Base-by-base conservation (phyloP, 805 yeast species). In the Saccharomycopsis javanensis region DNA sequence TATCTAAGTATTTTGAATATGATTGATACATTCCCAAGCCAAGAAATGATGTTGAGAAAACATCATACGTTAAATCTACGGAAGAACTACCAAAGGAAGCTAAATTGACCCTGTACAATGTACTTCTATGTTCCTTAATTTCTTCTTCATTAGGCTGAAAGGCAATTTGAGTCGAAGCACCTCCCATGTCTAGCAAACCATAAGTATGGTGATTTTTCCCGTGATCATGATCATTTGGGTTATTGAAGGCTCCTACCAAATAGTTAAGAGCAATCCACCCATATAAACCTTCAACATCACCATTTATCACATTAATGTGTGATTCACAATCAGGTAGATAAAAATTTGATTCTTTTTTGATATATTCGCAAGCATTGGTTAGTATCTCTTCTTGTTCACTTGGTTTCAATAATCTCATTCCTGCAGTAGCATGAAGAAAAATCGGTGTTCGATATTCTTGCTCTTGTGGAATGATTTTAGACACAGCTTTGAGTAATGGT, bases 361-460 rank as follows among this genome's bases (percentile, higher is more conserved):
- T 67, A 61, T 81, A 82, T 7, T 64, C 57, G 64, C 90, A 85
- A 2, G 80, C 72, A 38, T 70, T 69, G 15, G 69, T 71, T 57
- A 83, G 64, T 18, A 83, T 74, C 16, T 68, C 67, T 48, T 69
- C 70, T 62, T 78, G 82, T 35, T 79, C 78, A 11, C 73, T 70
- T 0, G 83, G 85, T 20, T 75, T 75, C 46, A 84, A 68, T 13
- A 80, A 66, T 50, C 88, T 68, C 81, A 83, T 77, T 0, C 88
- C 88, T 0, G 86, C 89, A 0, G 89, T 84, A 0, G 87, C 82
- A 66, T 84, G 88, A 5, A 85, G 66, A 62, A 82, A 83, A 0
- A 85, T 73, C 0, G 91, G 91, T 0, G 91, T 85, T 52, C 88
- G 65, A 8, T 64, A 64, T 54, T 79, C 82, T 65, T 83, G 87